Conservation (phyloP, 2,329 filamentous ascomycete species). For the Exophiala oligosperma region DNA sequence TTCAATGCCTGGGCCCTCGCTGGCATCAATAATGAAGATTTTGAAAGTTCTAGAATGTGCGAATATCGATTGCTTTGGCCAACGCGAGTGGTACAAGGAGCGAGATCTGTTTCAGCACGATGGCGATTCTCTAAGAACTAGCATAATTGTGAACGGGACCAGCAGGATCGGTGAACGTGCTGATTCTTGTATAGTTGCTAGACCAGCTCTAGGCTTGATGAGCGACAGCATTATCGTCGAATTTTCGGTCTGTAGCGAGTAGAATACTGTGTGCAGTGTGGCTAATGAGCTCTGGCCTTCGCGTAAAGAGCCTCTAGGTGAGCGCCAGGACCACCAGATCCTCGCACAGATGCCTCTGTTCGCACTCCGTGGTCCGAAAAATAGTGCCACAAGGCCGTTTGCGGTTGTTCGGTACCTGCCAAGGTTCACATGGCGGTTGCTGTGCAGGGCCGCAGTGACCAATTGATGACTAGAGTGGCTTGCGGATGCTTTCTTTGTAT, state of each 20-base stretch:
- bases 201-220: too few relatives aligned
- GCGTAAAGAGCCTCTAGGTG: too few relatives aligned
- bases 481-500: not conserved
- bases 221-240: not conserved
- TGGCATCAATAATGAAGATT: too few relatives aligned
- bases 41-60: not conserved
- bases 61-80: not conserved
- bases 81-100: conserved; percentile 1
- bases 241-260: not conserved
- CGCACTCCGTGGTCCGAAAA: too few relatives aligned
- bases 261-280: not conserved
- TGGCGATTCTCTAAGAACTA: not conserved
- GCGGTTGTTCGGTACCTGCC: conserved; percentile 2
- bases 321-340: too few relatives aligned
- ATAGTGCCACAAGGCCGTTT: too few relatives aligned
- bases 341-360: too few relatives aligned
- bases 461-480: not conserved
- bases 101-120: conserved; percentile 5
- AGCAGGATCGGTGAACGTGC: not conserved
- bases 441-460: conserved; percentile 5
- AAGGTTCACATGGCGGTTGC: conserved; percentile 6
- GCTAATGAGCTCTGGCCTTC: not conserved
- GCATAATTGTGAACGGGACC: not conserved
- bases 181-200: not conserved
- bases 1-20: too few relatives aligned